Conservation (phyloP, 116 monocot species). For the Papilionanthe hybrid region DNA sequence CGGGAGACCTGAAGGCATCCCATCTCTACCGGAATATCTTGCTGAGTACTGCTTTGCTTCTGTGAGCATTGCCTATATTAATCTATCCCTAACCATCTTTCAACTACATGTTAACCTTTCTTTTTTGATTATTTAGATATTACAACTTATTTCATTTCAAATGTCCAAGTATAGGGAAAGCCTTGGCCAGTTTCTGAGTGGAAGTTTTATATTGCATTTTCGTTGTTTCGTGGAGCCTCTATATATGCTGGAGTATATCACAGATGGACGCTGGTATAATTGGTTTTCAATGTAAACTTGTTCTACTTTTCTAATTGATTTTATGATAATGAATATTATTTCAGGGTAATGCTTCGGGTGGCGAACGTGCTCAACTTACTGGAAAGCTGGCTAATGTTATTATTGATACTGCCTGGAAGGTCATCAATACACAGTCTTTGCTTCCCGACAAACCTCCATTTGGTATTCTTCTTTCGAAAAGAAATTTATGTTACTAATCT, state of each 20-base stretch:
- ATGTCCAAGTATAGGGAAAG: conserved; percentile 45
- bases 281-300: background rate
- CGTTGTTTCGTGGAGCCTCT: conserved; percentile 80
- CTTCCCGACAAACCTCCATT: conserved; percentile 66
- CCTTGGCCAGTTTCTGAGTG: conserved; percentile 88
- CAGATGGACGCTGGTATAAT: conserved; percentile 77
- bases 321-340: conserved; percentile 7
- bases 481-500: background rate
- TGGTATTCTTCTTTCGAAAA: conserved; percentile 33
- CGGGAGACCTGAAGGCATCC: conserved; percentile 85
- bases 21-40: conserved; percentile 73
- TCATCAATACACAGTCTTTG: conserved; percentile 48
- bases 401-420: conserved; percentile 74
- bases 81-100: background rate
- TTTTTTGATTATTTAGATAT: background rate
- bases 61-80: conserved; percentile 39
- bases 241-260: conserved; percentile 88
- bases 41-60: conserved; percentile 73
- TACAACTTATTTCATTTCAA: background rate
- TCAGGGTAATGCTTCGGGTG: conserved; percentile 98
- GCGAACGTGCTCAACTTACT: conserved; percentile 62
- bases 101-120: background rate
- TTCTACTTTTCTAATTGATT: background rate
- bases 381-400: conserved; percentile 53
- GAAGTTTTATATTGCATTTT: conserved; percentile 95